phyloP scores from a whole-genome alignment of 306 rosid species.

The Astragalus membranaceus region DNA sequence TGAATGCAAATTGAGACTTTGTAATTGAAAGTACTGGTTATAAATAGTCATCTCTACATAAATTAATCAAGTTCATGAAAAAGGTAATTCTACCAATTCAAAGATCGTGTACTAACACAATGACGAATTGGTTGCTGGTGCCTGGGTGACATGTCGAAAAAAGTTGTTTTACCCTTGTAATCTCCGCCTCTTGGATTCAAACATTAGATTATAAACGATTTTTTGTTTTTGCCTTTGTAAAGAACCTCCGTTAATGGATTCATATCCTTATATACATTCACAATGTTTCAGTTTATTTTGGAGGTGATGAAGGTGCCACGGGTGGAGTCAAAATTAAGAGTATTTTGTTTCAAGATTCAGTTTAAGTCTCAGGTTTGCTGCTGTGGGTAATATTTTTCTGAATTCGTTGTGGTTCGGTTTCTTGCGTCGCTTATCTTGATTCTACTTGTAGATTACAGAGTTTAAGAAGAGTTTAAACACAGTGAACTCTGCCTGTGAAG shows the following conservation, averaged over 20 bases:
- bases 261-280: constrained; percentile 12
- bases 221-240: constrained; percentile 10
- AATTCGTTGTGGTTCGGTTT: constrained; percentile 7
- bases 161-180: neutral
- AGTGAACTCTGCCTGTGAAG: constrained; percentile 75
- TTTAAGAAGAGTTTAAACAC: constrained; percentile 70
- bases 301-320: constrained; percentile 97
- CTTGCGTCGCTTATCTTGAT: constrained; percentile 22
- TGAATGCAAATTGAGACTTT: constrained; percentile 5
- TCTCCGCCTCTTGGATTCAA: neutral
- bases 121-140: neutral
- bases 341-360: constrained; percentile 91
- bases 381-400: constrained; percentile 18
- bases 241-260: neutral
- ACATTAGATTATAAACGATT: neutral
- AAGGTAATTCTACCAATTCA: neutral
- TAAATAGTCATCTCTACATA: neutral
- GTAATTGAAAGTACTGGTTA: neutral
- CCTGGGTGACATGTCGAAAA: neutral
- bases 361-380: constrained; percentile 74
- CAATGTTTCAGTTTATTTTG: constrained; percentile 67
- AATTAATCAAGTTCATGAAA: neutral
- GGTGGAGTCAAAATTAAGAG: constrained; percentile 90
- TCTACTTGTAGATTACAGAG: constrained; percentile 58
- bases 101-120: neutral